Evolutionary conservation across 108 stramenopile species (phyloP).

Genomic region (Parmales sp.): DNA sequence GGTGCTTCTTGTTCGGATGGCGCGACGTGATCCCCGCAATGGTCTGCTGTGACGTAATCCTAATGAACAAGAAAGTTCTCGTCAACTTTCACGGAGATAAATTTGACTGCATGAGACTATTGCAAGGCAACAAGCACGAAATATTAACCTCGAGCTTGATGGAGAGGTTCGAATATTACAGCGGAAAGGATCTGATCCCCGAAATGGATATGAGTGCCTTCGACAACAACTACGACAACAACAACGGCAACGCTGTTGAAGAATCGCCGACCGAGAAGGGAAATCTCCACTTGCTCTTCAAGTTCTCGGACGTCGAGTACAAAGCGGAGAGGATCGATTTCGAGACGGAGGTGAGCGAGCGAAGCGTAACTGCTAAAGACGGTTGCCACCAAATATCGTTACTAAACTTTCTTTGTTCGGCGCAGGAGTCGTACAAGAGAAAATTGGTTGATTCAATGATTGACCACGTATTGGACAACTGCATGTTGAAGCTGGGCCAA

Average conservation of each 20-base stretch:
- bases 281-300: constrained; percentile 6
- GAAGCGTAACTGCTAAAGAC: not conserved
- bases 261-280: not conserved
- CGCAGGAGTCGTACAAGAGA: no score
- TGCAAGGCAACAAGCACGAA: not conserved
- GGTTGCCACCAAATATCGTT: not conserved
- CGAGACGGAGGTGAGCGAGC: not conserved
- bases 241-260: not conserved
- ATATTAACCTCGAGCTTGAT: constrained; percentile 1
- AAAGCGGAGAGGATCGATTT: not conserved
- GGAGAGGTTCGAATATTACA: constrained; percentile 3
- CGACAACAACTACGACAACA: not conserved
- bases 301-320: not conserved
- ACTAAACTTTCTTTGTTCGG: no score
- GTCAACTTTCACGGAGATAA: not conserved
- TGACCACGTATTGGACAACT: not conserved
- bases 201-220: not conserved
- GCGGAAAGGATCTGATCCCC: not conserved
- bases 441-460: no score
- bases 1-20: not conserved
- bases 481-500: not conserved
- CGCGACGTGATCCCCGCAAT: not conserved
- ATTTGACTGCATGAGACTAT: not conserved
- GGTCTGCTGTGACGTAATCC: not conserved
- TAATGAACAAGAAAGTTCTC: not conserved